A percentile compares a stretch with the other conserved stretches of the same genome.
phyloP scores from a whole-genome alignment of 208 protist genomes.

The Trypanosoma vivax region DNA sequence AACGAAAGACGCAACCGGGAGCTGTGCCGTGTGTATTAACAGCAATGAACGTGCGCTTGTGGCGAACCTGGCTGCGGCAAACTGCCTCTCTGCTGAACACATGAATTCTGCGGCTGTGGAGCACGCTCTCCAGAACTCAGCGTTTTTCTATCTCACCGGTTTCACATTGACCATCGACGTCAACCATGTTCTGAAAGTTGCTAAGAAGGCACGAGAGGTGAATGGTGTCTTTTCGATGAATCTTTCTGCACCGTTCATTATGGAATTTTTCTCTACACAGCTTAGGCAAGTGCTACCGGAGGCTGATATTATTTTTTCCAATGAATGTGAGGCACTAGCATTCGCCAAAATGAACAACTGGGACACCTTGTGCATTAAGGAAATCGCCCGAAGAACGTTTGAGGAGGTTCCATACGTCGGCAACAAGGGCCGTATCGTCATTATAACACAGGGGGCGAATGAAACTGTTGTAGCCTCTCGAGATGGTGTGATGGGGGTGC shows the following conservation, averaged over 20 bases:
- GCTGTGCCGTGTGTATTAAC: slow-evolving; percentile 95
- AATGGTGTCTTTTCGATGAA: slow-evolving; percentile 93
- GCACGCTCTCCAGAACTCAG: slow-evolving; percentile 35
- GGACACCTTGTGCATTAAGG: slow-evolving; percentile 59
- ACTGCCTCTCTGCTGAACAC: slow-evolving; percentile 91
- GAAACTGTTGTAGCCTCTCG: slow-evolving; percentile 79
- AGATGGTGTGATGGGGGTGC: slow-evolving; percentile 30
- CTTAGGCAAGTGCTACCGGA: slow-evolving; percentile 88
- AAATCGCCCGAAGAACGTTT: slow-evolving; percentile 77
- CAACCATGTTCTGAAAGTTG: slow-evolving; percentile 85
- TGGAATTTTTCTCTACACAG: slow-evolving; percentile 92
- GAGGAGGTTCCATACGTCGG: slow-evolving; percentile 81
- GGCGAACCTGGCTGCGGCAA: slow-evolving; percentile 96
- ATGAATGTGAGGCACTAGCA: slow-evolving; percentile 92
- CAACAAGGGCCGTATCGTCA: slow-evolving; percentile 75
- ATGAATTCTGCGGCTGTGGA: slow-evolving; percentile 62
- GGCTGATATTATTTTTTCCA: slow-evolving; percentile 94
- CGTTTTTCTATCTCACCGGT: slow-evolving; percentile 91
- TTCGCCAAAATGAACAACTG: slow-evolving; percentile 76
- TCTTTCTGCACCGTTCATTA: slow-evolving; percentile 95
- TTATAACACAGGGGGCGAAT: slow-evolving; percentile 93
- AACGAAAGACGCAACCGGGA: slow-evolving; percentile 89
- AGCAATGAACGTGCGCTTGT: slow-evolving; percentile 93
- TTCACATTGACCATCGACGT: slow-evolving; percentile 96
- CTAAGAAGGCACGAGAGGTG: slow-evolving; percentile 75